Percentiles rank a stretch among this genome's conserved stretches.
phyloP scores from a whole-genome alignment of 2,329 filamentous ascomycete genomes.

The Zasmidium citrigriseum region DNA sequence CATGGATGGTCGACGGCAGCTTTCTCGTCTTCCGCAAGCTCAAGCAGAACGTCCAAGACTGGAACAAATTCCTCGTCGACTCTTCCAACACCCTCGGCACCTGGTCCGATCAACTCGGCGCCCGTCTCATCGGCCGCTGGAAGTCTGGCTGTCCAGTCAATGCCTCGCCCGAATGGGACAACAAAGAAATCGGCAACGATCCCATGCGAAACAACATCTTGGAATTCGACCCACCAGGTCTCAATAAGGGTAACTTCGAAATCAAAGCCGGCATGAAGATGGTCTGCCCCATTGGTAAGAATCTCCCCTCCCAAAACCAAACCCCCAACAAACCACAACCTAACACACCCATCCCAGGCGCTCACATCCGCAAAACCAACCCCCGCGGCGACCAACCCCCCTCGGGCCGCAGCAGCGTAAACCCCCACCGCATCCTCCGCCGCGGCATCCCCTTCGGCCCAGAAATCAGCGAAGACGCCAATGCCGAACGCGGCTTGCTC shows the following conservation, averaged over 20 bases:
- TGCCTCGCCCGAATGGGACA: constrained; percentile 28
- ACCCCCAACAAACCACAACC: background rate
- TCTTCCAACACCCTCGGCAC: constrained; percentile 33
- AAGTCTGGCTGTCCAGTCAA: constrained; percentile 34
- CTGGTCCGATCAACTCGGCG: constrained; percentile 41
- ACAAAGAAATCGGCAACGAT: constrained; percentile 34
- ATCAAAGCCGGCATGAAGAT: constrained; percentile 38
- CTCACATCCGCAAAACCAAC: constrained; percentile 51
- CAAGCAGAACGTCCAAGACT: constrained; percentile 48
- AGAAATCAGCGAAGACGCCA: constrained; percentile 35
- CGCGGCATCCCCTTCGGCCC: constrained; percentile 46
- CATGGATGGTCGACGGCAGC: constrained; percentile 48
- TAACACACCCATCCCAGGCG: constrained; percentile 30
- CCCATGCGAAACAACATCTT: constrained; percentile 40
- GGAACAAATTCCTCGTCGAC: constrained; percentile 42
- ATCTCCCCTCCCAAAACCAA: background rate
- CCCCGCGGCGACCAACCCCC: constrained; percentile 40
- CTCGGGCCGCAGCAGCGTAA: constrained; percentile 20
- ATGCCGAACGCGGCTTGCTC: constrained; percentile 46
- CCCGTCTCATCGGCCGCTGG: constrained; percentile 48
- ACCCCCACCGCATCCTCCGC: constrained; percentile 43
- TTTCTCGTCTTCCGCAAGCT: constrained; percentile 49
- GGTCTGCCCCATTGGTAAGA: constrained; percentile 43
- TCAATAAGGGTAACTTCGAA: constrained; percentile 29
- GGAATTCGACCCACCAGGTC: constrained; percentile 34